Evolutionary conservation across 768 basidiomycete genomes (phyloP).

Genomic region (Exidia glandulosa): DNA sequence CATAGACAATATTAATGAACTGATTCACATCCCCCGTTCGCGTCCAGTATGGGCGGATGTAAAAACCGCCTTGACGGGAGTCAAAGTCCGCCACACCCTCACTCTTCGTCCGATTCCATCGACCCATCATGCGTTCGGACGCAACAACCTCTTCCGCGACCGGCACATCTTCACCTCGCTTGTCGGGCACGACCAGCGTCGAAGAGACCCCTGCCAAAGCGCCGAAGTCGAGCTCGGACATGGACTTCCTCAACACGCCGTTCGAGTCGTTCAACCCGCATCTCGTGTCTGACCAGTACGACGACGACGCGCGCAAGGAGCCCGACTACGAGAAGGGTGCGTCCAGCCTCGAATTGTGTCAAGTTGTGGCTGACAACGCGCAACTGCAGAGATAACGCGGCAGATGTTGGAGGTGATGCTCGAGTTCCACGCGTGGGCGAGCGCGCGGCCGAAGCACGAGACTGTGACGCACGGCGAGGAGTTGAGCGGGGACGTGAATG

Average conservation of each 20-base stretch:
- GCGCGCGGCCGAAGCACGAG: constrained; percentile 22
- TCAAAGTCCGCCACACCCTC: too few relatives aligned
- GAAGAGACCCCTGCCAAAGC: too few relatives aligned
- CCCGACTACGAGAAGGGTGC: not conserved
- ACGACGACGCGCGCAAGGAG: not conserved
- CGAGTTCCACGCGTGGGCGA: constrained; percentile 27
- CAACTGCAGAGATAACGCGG: constrained; percentile 18
- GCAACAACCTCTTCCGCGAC: too few relatives aligned
- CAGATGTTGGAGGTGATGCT: constrained; percentile 24
- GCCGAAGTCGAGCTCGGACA: too few relatives aligned
- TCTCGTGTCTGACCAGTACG: not conserved
- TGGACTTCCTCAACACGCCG: not conserved
- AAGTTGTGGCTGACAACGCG: not conserved
- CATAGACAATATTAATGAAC: too few relatives aligned
- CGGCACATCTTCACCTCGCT: too few relatives aligned
- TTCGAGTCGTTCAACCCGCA: not conserved
- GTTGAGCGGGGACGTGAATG: constrained; percentile 19
- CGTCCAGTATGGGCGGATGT: too few relatives aligned
- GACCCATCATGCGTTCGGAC: too few relatives aligned
- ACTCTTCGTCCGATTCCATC: too few relatives aligned
- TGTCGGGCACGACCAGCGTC: too few relatives aligned
- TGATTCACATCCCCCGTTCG: too few relatives aligned
- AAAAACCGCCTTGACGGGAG: too few relatives aligned
- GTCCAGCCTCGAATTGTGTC: not conserved
- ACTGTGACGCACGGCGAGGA: constrained; percentile 16